These are phyloP conservation scores for Fusarium tupiense DNA, from an alignment of 2,329 filamentous ascomycete species.

Conservation along the genomic window DNA sequence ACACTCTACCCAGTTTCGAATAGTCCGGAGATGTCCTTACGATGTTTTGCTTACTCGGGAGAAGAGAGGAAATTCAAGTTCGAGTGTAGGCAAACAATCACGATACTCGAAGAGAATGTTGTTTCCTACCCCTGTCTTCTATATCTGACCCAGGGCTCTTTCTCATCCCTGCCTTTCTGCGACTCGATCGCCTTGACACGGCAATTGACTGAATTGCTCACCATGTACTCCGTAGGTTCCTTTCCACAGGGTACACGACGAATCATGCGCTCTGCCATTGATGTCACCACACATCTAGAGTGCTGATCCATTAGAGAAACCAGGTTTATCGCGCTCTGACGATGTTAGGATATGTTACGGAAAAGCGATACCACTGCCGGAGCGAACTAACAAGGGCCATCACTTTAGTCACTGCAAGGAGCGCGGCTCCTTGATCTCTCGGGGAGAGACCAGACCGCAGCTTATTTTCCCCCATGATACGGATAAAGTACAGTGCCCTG, in stretches of 20 bases:
- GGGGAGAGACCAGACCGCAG: constrained; percentile 11
- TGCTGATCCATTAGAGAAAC: not conserved
- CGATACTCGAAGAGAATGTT: not conserved
- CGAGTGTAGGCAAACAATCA: not conserved
- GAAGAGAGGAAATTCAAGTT: not conserved
- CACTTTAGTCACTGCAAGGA: constrained; percentile 32
- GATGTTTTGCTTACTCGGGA: not conserved
- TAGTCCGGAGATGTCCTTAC: not conserved
- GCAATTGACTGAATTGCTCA: not conserved
- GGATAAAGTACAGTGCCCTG: not conserved
- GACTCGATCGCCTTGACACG: not conserved
- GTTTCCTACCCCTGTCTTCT: not conserved
- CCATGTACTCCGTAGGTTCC: not conserved
- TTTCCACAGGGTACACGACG: not conserved
- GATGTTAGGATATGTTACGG: constrained; percentile 3
- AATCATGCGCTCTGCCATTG: constrained; percentile 5
- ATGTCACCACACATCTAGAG: not conserved
- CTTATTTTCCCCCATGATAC: constrained; percentile 41
- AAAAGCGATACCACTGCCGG: not conserved
- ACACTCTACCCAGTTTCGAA: constrained; percentile 6
- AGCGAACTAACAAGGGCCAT: not conserved
- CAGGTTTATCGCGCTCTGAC: not conserved
- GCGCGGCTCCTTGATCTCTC: constrained; percentile 11
- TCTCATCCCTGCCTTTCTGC: constrained; percentile 6
- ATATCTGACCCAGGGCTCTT: not conserved